These are phyloP conservation scores for Diatrype stigma DNA, from an alignment of 2,329 filamentous ascomycete genomes.

Conservation along the genomic window DNA sequence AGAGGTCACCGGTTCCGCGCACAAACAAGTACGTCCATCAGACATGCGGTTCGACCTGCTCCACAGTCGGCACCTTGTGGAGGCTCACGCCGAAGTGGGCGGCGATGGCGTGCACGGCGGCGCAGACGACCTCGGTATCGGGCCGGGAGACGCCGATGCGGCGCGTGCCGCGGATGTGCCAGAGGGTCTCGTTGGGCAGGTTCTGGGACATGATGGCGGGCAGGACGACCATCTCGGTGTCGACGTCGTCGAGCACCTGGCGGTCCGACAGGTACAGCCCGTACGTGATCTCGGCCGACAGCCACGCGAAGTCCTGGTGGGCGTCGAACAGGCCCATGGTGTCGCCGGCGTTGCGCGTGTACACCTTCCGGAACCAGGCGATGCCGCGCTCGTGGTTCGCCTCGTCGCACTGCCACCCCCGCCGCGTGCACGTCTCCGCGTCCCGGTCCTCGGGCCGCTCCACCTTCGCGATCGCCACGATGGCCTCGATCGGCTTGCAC, in stretches of 20 bases:
- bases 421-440: constrained; percentile 46
- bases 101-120: constrained; percentile 17
- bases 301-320: constrained; percentile 42
- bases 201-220: constrained; percentile 57
- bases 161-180: constrained; percentile 49
- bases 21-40: no score
- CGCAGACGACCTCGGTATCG: constrained; percentile 34
- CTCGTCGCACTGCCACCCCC: constrained; percentile 54
- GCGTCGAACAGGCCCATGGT: constrained; percentile 32
- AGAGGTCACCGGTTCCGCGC: no score
- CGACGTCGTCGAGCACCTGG: constrained; percentile 47
- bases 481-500: constrained; percentile 58
- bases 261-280: constrained; percentile 55
- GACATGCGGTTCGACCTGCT: constrained; percentile 24
- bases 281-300: constrained; percentile 53
- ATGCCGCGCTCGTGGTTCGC: constrained; percentile 49
- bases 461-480: constrained; percentile 49
- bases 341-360: constrained; percentile 41
- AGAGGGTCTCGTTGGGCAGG: constrained; percentile 45
- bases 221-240: constrained; percentile 52
- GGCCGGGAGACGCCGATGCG: constrained; percentile 42
- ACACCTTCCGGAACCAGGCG: constrained; percentile 54
- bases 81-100: constrained; percentile 17
- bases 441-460: constrained; percentile 54
- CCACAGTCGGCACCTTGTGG: constrained; percentile 22